Percentiles rank a stretch among this genome's conserved stretches.
Evolutionary conservation across 768 basidiomycete genomes (phyloP).

Genomic region (Cyclocybe cylindracea): DNA sequence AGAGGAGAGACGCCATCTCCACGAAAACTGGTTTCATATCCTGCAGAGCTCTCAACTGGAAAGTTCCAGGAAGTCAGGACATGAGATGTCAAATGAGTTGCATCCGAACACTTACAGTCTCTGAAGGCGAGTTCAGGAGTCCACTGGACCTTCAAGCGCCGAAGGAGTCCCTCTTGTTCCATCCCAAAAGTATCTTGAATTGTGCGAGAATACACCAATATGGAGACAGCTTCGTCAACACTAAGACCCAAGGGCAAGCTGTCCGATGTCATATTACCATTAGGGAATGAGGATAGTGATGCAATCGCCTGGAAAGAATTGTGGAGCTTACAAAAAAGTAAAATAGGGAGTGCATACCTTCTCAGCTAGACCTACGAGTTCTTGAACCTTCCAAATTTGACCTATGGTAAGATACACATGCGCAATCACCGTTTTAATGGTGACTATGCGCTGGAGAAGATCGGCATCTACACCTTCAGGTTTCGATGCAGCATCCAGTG

Average conservation of each 20-base stretch:
- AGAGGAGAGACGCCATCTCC: slow-evolving; percentile 74
- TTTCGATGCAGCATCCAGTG: slow-evolving; percentile 58
- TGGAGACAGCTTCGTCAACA: slow-evolving; percentile 41
- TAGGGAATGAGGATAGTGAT: slow-evolving; percentile 14
- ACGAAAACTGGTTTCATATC: slow-evolving; percentile 55
- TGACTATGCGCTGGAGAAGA: slow-evolving; percentile 44
- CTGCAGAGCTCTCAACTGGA: slow-evolving; percentile 20
- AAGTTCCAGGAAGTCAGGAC: neutral
- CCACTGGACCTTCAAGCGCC: slow-evolving; percentile 64
- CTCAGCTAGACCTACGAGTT: slow-evolving; percentile 54
- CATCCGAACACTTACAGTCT: slow-evolving; percentile 58
- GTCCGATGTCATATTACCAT: neutral
- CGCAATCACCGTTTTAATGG: slow-evolving; percentile 63
- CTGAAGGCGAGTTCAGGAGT: slow-evolving; percentile 71
- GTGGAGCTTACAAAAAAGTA: neutral
- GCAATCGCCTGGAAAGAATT: slow-evolving; percentile 7
- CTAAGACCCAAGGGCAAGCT: slow-evolving; percentile 13
- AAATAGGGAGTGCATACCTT: slow-evolving; percentile 40
- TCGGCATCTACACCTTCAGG: slow-evolving; percentile 40
- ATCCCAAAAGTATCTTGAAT: slow-evolving; percentile 68
- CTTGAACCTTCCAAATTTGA: slow-evolving; percentile 64
- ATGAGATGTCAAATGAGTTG: neutral
- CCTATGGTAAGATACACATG: slow-evolving; percentile 72
- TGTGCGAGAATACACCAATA: slow-evolving; percentile 51
- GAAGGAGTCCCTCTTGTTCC: slow-evolving; percentile 55